Evolutionary conservation across 1,139 yeast genomes (phyloP).

Genomic region (Debaryomyces psychrophilus): DNA sequence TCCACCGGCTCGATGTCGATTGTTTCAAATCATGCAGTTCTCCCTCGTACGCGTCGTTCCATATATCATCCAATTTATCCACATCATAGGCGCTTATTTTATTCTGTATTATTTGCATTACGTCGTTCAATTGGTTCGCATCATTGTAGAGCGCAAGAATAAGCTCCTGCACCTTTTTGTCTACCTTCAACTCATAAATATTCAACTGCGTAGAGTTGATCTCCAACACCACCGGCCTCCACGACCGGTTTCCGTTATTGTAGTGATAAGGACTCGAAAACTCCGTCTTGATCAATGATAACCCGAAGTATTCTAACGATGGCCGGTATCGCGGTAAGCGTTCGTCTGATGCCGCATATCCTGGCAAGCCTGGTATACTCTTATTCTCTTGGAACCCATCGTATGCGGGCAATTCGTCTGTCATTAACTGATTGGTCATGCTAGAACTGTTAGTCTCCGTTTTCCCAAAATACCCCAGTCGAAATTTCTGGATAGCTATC

Average conservation of each 20-base stretch:
- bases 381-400: slow-evolving; percentile 8
- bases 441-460: neutral
- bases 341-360: slow-evolving; percentile 28
- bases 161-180: slow-evolving; percentile 27
- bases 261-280: slow-evolving; percentile 42
- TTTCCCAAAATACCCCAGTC: no score
- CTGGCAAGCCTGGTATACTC: slow-evolving; percentile 17
- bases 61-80: slow-evolving; percentile 17
- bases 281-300: slow-evolving; percentile 40
- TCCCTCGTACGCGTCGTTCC: slow-evolving; percentile 11
- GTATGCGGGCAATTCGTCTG: neutral
- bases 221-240: slow-evolving; percentile 57
- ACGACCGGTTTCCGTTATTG: slow-evolving; percentile 31
- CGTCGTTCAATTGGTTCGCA: slow-evolving; percentile 29
- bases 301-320: slow-evolving; percentile 37
- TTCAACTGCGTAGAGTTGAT: slow-evolving; percentile 61
- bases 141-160: slow-evolving; percentile 35
- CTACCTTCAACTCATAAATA: slow-evolving; percentile 38
- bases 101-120: slow-evolving; percentile 13
- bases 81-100: neutral
- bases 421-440: neutral
- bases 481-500: neutral
- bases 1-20: slow-evolving; percentile 22
- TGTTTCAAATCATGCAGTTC: slow-evolving; percentile 13
- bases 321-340: slow-evolving; percentile 37